Conservation (phyloP, 345 rosid species). For the Leavenworthia alabamica region DNA sequence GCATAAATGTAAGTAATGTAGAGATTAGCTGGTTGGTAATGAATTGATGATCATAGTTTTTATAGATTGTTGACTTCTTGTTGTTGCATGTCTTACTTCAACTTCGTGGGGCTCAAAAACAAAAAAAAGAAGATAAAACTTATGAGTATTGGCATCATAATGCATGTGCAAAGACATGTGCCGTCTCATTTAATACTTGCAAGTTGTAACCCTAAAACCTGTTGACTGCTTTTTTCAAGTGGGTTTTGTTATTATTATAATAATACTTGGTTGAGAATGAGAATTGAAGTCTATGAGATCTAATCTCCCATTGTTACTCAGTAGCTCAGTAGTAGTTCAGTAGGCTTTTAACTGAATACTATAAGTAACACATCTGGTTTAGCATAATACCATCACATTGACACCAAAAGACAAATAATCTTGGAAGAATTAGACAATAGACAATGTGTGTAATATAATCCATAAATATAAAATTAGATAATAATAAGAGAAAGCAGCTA, state of each 20-base stretch:
- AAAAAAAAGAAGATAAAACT: background rate
- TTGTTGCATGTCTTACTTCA: conserved; percentile 23
- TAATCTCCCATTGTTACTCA: too few relatives aligned
- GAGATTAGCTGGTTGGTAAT: conserved; percentile 28
- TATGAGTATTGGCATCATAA: conserved; percentile 9
- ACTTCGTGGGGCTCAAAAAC: conserved; percentile 20
- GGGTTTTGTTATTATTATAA: background rate
- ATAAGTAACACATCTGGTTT: conserved; percentile 1
- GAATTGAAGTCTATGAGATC: too few relatives aligned
- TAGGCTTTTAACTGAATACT: background rate
- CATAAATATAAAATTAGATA: background rate
- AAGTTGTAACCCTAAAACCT: conserved; percentile 9
- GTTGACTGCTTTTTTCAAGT: conserved; percentile 25
- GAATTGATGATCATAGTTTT: conserved; percentile 8
- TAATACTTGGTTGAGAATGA: too few relatives aligned
- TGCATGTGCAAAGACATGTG: conserved; percentile 36
- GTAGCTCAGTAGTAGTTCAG: too few relatives aligned
- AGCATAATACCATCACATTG: conserved; percentile 13
- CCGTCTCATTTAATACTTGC: conserved; percentile 14
- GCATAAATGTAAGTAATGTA: background rate
- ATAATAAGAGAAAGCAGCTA: conserved; percentile 12
- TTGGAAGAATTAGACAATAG: too few relatives aligned
- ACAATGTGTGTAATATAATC: too few relatives aligned
- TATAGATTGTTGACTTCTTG: conserved; percentile 22
- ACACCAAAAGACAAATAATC: conserved; percentile 11